Evolutionary conservation across 768 basidiomycete genomes (phyloP).

Genomic region (Fibroporia radiculosa): DNA sequence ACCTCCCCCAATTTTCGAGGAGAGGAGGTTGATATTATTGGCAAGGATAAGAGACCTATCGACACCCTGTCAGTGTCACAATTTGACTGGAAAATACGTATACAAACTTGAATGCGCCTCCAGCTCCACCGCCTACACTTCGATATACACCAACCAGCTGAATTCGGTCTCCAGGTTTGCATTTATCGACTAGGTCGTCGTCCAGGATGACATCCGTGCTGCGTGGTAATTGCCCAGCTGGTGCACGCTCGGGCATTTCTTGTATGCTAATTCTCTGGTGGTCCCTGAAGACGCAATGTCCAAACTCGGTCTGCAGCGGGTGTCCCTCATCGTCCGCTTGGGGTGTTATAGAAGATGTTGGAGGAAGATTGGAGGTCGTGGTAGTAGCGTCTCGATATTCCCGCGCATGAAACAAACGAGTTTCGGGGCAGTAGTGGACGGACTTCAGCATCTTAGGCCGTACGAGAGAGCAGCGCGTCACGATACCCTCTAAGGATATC

Average conservation of each 20-base stretch:
- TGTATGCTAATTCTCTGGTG: conserved; percentile 98
- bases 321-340: conserved; percentile 89
- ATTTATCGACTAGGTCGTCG: conserved; percentile 94
- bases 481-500: conserved; percentile 97
- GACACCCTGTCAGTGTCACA: neutral
- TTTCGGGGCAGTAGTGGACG: conserved; percentile 91
- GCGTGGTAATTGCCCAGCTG: conserved; percentile 92
- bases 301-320: conserved; percentile 85
- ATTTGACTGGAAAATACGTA: neutral
- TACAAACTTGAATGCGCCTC: conserved; percentile 88
- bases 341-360: conserved; percentile 80
- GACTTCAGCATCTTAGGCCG: conserved; percentile 98
- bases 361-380: conserved; percentile 77
- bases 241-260: conserved; percentile 99
- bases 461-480: conserved; percentile 95
- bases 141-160: conserved; percentile 95
- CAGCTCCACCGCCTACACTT: conserved; percentile 85
- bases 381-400: conserved; percentile 92
- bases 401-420: conserved; percentile 73
- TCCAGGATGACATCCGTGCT: conserved; percentile 95
- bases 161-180: conserved; percentile 96
- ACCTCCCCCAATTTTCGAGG: conserved; percentile 91
- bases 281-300: conserved; percentile 86
- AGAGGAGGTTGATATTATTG: conserved; percentile 91
- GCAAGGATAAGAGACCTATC: conserved; percentile 84